Percentiles rank a stretch among this genome's conserved stretches.
Conservation (phyloP, 169 alveolate species). For the Cryptosporidium sp. region DNA sequence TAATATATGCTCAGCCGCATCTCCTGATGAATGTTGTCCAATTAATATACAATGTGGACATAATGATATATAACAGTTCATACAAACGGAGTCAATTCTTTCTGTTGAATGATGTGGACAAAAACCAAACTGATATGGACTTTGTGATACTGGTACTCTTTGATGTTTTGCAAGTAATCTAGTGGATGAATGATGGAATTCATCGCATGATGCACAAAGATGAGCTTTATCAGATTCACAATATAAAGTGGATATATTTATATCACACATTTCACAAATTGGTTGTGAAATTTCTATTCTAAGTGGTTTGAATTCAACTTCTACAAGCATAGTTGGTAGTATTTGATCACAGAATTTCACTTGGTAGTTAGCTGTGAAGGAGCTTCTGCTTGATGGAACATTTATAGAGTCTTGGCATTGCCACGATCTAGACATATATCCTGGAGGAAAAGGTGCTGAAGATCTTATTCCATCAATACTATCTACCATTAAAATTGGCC, state of each 20-base stretch:
- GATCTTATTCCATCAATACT: slow-evolving; percentile 28
- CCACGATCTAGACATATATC: slow-evolving; percentile 73
- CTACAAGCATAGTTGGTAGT: slow-evolving; percentile 80
- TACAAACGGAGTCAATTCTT: slow-evolving; percentile 88
- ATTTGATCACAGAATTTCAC: slow-evolving; percentile 84
- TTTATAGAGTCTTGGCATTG: slow-evolving; percentile 20
- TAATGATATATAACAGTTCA: slow-evolving; percentile 86
- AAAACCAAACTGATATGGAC: slow-evolving; percentile 90
- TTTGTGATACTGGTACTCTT: slow-evolving; percentile 87
- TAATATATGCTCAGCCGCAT: slow-evolving; percentile 87
- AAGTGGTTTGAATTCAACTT: slow-evolving; percentile 84
- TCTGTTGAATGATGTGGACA: slow-evolving; percentile 90
- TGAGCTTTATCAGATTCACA: slow-evolving; percentile 89
- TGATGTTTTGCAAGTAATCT: slow-evolving; percentile 86
- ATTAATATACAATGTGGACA: slow-evolving; percentile 88
- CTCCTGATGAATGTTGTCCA: slow-evolving; percentile 88
- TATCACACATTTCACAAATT: slow-evolving; percentile 86
- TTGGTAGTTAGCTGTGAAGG: slow-evolving; percentile 78
- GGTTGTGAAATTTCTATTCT: slow-evolving; percentile 86
- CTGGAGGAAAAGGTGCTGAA: slow-evolving; percentile 70
- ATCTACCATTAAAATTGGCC: slow-evolving; percentile 60
- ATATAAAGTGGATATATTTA: slow-evolving; percentile 82
- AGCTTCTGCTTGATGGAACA: slow-evolving; percentile 49
- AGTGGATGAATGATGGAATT: slow-evolving; percentile 84
- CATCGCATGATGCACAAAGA: slow-evolving; percentile 89